phyloP scores from a whole-genome alignment of 2,329 filamentous ascomycete species.

The Aspergillus spinulosporus region DNA sequence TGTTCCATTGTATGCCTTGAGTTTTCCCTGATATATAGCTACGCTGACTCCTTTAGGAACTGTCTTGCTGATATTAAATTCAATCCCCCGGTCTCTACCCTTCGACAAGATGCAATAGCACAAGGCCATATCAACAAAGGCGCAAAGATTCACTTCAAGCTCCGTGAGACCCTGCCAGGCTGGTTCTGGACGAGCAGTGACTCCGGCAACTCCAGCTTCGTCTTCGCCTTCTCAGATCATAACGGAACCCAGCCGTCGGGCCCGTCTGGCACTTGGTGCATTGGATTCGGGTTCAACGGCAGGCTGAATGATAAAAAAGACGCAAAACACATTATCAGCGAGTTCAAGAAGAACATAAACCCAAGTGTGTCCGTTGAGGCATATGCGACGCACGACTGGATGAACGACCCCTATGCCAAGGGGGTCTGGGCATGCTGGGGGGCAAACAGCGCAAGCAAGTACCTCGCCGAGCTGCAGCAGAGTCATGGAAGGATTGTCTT shows the following conservation, averaged over 20 bases:
- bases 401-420: constrained; percentile 31
- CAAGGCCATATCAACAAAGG: constrained; percentile 31
- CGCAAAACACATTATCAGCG: constrained; percentile 11
- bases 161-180: constrained; percentile 11
- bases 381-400: constrained; percentile 30
- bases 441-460: constrained; percentile 8
- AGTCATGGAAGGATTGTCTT: constrained; percentile 43
- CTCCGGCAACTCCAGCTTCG: constrained; percentile 10
- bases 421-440: constrained; percentile 29
- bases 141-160: constrained; percentile 31
- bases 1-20: neutral
- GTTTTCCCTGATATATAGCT: neutral
- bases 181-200: constrained; percentile 17
- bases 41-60: neutral
- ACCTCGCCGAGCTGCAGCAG: constrained; percentile 16
- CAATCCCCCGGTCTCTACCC: constrained; percentile 25
- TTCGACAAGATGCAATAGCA: constrained; percentile 27
- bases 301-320: constrained; percentile 15
- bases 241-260: constrained; percentile 16
- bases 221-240: constrained; percentile 25
- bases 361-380: constrained; percentile 18
- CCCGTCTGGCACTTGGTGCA: constrained; percentile 21
- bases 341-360: constrained; percentile 12
- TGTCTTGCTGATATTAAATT: constrained; percentile 26
- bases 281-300: constrained; percentile 24